Evolutionary conservation across 2,329 filamentous ascomycete genomes (phyloP).

Genomic region (Alternaria tenuissima): DNA sequence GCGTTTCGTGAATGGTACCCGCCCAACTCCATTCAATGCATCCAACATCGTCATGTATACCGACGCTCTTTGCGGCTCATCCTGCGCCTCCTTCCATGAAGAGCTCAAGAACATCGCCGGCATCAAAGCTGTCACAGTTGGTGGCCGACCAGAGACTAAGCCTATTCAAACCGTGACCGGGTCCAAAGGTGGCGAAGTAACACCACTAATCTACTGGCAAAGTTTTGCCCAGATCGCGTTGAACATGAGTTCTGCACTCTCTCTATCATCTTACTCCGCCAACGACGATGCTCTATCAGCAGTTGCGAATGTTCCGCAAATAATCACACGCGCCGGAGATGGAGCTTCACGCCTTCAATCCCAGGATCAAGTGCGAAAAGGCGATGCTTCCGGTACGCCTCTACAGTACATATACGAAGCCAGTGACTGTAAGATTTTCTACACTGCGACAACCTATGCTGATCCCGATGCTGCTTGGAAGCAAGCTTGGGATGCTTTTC

Average conservation of each 20-base stretch:
- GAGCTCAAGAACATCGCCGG: constrained; percentile 60
- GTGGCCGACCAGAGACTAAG: constrained; percentile 62
- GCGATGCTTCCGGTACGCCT: constrained; percentile 51
- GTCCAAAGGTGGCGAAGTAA: constrained; percentile 61
- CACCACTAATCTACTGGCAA: constrained; percentile 28
- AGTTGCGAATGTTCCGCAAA: constrained; percentile 25
- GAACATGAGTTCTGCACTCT: constrained; percentile 21
- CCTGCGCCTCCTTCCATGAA: constrained; percentile 65
- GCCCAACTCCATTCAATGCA: constrained; percentile 46
- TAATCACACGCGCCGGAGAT: constrained; percentile 29
- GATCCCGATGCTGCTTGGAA: constrained; percentile 62
- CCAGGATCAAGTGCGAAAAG: constrained; percentile 39
- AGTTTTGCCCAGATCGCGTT: constrained; percentile 24
- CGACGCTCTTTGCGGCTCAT: constrained; percentile 66
- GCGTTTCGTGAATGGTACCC: constrained; percentile 29
- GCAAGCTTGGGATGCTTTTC: constrained; percentile 38
- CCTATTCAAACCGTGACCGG: constrained; percentile 70
- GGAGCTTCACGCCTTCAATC: constrained; percentile 24
- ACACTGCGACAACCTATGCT: constrained; percentile 62
- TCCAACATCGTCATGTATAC: constrained; percentile 55
- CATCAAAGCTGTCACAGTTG: constrained; percentile 64
- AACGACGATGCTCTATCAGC: constrained; percentile 17
- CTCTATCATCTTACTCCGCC: constrained; percentile 13
- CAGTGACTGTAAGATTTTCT: constrained; percentile 68
- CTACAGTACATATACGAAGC: constrained; percentile 68